These are phyloP conservation scores for Microstroma glucosiphilum DNA, from an alignment of 1,284 basidiomycete species.

Conservation along the genomic window DNA sequence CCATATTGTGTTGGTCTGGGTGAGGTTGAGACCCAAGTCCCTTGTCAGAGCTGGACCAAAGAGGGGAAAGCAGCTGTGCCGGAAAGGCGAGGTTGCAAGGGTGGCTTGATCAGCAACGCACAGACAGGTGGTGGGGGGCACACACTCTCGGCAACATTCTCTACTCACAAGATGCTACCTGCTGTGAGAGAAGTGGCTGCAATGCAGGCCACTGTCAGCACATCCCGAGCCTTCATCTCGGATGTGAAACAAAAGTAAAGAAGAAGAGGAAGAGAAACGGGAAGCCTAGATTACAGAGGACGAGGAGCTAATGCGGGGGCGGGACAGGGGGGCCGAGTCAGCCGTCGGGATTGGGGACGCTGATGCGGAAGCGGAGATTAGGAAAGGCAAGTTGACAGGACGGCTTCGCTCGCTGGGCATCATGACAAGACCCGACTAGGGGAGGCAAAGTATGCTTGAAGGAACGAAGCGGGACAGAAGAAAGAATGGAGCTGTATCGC, in stretches of 20 bases:
- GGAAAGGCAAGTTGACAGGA: too few species aligned
- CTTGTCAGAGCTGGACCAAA: slow-evolving; percentile 18
- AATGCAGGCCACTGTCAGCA: slow-evolving; percentile 10
- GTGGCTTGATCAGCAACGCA: background rate
- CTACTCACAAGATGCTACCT: slow-evolving; percentile 13
- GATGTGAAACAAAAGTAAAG: background rate
- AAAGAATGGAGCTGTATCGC: too few species aligned
- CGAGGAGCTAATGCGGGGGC: too few species aligned
- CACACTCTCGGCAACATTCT: background rate
- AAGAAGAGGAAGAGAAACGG: slow-evolving; percentile 30
- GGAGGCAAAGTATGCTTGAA: too few species aligned
- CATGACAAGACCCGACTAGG: too few species aligned
- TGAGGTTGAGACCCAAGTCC: slow-evolving; percentile 19
- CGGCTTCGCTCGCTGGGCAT: too few species aligned
- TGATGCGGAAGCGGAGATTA: too few species aligned
- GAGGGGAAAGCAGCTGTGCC: slow-evolving; percentile 16
- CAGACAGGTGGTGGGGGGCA: background rate
- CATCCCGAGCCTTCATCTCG: slow-evolving; percentile 8
- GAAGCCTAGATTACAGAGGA: slow-evolving; percentile 4
- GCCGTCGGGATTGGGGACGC: too few species aligned
- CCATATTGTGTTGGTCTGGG: slow-evolving; percentile 23
- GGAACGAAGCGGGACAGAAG: too few species aligned
- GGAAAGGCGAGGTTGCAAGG: background rate
- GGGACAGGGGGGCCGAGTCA: too few species aligned
- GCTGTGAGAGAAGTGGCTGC: slow-evolving; percentile 15